These are phyloP conservation scores for Cutaneotrichosporon mucoides DNA, from an alignment of 1,284 basidiomycete species.

Conservation along the genomic window DNA sequence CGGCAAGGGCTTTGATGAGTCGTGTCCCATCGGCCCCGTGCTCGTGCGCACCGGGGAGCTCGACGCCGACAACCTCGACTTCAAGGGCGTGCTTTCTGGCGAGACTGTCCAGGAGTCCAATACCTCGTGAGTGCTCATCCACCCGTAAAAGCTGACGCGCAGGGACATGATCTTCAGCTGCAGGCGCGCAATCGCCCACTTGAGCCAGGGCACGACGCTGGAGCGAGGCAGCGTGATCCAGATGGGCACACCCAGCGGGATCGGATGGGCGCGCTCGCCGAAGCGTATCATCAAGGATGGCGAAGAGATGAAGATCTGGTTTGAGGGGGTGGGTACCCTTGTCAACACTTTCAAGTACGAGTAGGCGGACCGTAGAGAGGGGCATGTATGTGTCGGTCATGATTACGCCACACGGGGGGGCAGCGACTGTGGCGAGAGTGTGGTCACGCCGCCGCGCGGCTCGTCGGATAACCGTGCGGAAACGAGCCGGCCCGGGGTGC, in stretches of 20 bases:
- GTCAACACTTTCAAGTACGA: constrained; percentile 39
- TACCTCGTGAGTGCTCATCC: constrained; percentile 11
- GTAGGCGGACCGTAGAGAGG: not conserved
- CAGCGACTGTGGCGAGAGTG: no score
- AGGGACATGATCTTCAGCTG: constrained; percentile 51
- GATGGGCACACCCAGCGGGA: constrained; percentile 54
- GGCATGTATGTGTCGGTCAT: no score
- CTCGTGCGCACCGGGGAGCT: constrained; percentile 27
- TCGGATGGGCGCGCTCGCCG: constrained; percentile 44
- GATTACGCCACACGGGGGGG: no score
- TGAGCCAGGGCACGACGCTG: constrained; percentile 81
- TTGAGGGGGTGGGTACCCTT: constrained; percentile 49
- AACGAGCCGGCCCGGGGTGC: no score
- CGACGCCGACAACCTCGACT: constrained; percentile 22
- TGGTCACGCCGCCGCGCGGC: no score
- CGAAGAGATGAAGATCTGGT: constrained; percentile 47
- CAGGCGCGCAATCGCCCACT: constrained; percentile 57
- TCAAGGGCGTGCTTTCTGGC: constrained; percentile 19
- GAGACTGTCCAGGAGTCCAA: constrained; percentile 21
- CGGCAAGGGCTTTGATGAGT: constrained; percentile 47
- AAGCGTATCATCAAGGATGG: constrained; percentile 39
- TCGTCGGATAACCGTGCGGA: no score
- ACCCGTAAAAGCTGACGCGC: not conserved
- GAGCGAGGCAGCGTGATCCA: constrained; percentile 73
- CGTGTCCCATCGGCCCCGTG: constrained; percentile 49